Percentiles rank a stretch among this genome's conserved stretches.
Conservation (phyloP, 2,329 filamentous ascomycete species). For the Geosmithia morbida region DNA sequence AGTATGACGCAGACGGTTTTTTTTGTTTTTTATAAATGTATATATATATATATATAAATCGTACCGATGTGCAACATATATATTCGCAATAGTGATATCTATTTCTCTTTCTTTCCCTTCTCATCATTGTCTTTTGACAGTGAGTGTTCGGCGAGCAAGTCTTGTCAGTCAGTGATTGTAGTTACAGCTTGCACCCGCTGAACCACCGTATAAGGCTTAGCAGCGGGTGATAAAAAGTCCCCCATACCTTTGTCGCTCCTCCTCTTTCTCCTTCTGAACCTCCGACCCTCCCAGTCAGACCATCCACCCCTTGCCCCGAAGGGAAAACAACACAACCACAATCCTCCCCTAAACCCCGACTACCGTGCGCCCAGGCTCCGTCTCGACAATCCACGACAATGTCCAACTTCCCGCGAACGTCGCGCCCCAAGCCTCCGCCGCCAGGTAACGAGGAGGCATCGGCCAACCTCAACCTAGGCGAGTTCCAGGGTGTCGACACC, state of each 20-base stretch:
- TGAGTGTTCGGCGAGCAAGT: too few species aligned
- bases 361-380: too few species aligned
- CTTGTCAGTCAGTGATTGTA: background rate
- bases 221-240: background rate
- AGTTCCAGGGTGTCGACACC: constrained; percentile 84
- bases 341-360: too few species aligned
- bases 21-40: too few species aligned
- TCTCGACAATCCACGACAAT: constrained; percentile 5
- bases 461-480: constrained; percentile 69
- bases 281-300: too few species aligned
- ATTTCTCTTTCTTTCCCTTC: too few species aligned
- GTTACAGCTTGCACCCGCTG: background rate
- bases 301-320: too few species aligned
- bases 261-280: background rate
- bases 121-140: too few species aligned
- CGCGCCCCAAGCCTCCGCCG: constrained; percentile 52
- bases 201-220: background rate
- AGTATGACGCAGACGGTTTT: too few species aligned
- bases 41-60: too few species aligned
- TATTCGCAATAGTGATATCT: too few species aligned
- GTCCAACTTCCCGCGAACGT: constrained; percentile 28
- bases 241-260: background rate
- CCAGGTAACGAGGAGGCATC: constrained; percentile 81
- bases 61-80: too few species aligned
- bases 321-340: background rate